Conservation (phyloP, 306 rosid genomes). For the Arachis stenosperma region DNA sequence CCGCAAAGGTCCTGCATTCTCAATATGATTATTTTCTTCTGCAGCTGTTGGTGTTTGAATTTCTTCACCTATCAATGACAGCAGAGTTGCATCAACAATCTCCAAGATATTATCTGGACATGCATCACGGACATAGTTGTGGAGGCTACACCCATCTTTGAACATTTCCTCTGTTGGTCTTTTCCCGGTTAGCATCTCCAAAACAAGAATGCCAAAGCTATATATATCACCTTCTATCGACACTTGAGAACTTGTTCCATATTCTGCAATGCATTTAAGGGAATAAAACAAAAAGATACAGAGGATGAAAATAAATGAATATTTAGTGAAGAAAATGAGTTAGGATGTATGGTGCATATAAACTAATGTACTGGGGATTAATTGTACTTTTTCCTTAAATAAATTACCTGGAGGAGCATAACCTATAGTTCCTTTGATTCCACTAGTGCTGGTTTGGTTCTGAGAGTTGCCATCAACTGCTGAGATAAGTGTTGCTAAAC, state of each 20-base stretch:
- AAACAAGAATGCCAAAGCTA: neutral
- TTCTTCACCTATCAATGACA: neutral
- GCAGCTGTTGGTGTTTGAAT: neutral
- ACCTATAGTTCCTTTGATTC: conserved; percentile 32
- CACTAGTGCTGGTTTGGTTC: conserved; percentile 14
- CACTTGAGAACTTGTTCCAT: neutral
- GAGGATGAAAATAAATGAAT: neutral
- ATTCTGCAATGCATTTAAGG: too few species aligned
- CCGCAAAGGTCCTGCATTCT: neutral
- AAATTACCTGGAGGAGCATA: conserved; percentile 40
- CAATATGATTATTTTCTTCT: neutral
- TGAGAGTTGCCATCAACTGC: neutral
- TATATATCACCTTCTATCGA: neutral
- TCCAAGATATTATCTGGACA: neutral
- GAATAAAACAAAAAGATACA: too few species aligned
- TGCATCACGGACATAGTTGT: neutral
- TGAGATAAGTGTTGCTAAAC: conserved; percentile 29
- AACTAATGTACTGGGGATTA: too few species aligned
- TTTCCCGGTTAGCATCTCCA: neutral
- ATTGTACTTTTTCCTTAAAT: too few species aligned
- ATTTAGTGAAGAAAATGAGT: too few species aligned
- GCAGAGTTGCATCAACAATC: neutral
- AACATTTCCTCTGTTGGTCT: neutral
- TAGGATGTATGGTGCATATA: too few species aligned
- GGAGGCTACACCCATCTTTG: neutral